These are phyloP conservation scores for Kurtzmaniella fragi DNA, from an alignment of 805 yeast species.

Conservation along the genomic window DNA sequence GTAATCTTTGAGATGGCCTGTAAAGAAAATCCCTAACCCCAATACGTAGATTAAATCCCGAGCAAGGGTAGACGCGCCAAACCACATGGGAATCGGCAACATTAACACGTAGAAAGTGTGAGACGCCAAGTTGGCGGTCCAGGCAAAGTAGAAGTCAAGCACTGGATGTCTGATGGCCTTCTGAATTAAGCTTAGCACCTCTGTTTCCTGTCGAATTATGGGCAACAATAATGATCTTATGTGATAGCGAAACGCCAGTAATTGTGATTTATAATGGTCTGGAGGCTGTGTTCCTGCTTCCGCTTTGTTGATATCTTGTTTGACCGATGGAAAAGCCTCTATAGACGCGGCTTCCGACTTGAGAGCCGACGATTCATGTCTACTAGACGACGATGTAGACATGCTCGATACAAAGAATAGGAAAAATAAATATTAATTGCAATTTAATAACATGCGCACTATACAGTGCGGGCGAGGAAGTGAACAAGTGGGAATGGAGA, in stretches of 20 bases:
- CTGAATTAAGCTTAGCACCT: conserved; percentile 55
- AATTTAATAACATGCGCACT: too few species aligned
- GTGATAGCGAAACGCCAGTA: conserved; percentile 51
- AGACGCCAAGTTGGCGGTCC: conserved; percentile 85
- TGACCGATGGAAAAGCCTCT: neutral
- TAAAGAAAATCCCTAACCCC: conserved; percentile 66
- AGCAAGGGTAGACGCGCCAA: conserved; percentile 53
- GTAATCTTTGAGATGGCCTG: conserved; percentile 78
- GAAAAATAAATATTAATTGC: too few species aligned
- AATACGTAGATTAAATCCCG: conserved; percentile 57
- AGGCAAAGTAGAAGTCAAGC: conserved; percentile 74
- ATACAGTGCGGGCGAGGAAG: too few species aligned
- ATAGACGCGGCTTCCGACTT: neutral
- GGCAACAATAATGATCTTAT: conserved; percentile 54
- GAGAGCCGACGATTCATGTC: too few species aligned
- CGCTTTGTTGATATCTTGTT: neutral
- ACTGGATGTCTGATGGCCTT: conserved; percentile 37
- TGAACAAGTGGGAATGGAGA: too few species aligned
- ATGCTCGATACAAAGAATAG: too few species aligned
- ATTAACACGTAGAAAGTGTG: conserved; percentile 90
- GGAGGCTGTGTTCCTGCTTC: conserved; percentile 77
- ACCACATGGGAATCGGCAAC: conserved; percentile 84
- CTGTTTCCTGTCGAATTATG: conserved; percentile 60
- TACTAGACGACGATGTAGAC: too few species aligned
- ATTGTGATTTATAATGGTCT: conserved; percentile 56